These are phyloP conservation scores for Ustilago cynodontis DNA, from an alignment of 1,284 basidiomycete genomes.

Conservation along the genomic window DNA sequence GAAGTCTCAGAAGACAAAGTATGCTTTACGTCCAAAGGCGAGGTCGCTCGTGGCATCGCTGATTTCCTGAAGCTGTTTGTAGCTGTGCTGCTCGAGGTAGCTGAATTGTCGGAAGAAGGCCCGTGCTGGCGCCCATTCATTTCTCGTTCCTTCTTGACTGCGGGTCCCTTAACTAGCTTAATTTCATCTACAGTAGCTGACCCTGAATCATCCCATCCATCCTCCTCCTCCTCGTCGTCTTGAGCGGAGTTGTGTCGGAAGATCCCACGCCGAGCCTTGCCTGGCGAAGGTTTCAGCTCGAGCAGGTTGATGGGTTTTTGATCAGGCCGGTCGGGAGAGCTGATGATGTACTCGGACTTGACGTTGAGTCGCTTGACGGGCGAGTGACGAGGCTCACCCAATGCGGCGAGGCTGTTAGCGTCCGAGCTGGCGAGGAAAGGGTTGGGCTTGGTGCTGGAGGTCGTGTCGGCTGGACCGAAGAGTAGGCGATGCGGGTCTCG, in stretches of 20 bases:
- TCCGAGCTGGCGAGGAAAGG: constrained; percentile 23
- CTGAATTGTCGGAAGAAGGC: constrained; percentile 12
- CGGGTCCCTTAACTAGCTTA: constrained; percentile 32
- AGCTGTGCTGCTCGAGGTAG: neutral
- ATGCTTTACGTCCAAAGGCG: constrained; percentile 33
- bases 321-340: constrained; percentile 43
- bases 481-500: constrained; percentile 29
- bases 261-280: constrained; percentile 53
- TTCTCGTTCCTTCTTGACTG: constrained; percentile 1
- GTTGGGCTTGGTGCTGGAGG: constrained; percentile 12
- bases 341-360: constrained; percentile 42
- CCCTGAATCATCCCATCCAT: constrained; percentile 12
- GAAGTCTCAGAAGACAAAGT: constrained; percentile 46
- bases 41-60: constrained; percentile 13
- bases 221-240: constrained; percentile 30
- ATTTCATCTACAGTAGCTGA: constrained; percentile 36
- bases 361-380: constrained; percentile 46
- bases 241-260: constrained; percentile 38
- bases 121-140: neutral
- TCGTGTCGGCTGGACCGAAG: constrained; percentile 19
- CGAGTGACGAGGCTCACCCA: constrained; percentile 47
- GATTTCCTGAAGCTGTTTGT: constrained; percentile 8
- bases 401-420: constrained; percentile 34
- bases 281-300: constrained; percentile 51
- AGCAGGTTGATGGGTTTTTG: constrained; percentile 53